Evolutionary conservation across 495 filamentous ascomycete genomes (phyloP).

Genomic region (Penicillium arizonense): DNA sequence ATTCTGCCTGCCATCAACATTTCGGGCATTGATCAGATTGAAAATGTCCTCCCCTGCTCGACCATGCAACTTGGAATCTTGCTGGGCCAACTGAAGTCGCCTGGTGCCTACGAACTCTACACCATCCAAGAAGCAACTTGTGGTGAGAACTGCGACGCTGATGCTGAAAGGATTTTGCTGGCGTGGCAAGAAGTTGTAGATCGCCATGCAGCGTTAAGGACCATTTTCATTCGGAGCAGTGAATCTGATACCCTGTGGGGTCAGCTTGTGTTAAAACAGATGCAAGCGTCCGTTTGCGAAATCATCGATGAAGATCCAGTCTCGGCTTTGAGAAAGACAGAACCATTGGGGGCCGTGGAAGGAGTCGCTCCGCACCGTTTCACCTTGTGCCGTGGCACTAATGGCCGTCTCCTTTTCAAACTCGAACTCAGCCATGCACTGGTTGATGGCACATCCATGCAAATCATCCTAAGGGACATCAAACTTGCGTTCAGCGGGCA

Average conservation of each 20-base stretch:
- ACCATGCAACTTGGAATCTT: conserved; percentile 57
- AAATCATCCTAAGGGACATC: conserved; percentile 19
- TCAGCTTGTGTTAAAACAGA: conserved; percentile 9
- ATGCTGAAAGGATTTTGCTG: neutral
- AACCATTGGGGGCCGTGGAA: neutral
- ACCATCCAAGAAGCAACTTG: no score
- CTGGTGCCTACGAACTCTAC: conserved; percentile 21
- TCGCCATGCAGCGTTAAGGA: neutral
- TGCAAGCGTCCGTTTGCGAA: conserved; percentile 14
- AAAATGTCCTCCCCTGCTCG: conserved; percentile 53
- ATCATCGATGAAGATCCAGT: neutral
- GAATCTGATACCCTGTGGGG: neutral
- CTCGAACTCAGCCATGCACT: conserved; percentile 46
- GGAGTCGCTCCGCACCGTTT: neutral
- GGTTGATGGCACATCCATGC: conserved; percentile 27
- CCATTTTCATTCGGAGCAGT: neutral
- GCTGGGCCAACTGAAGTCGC: conserved; percentile 42
- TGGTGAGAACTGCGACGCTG: neutral
- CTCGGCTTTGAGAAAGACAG: neutral
- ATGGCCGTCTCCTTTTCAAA: conserved; percentile 25
- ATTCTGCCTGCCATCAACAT: neutral
- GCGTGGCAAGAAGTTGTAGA: neutral
- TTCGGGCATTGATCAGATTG: conserved; percentile 18
- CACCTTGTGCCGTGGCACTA: conserved; percentile 17
- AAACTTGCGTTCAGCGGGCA: conserved; percentile 31